phyloP scores from a whole-genome alignment of 2,329 filamentous ascomycete species.

The Chaetomiaceae sp. region DNA sequence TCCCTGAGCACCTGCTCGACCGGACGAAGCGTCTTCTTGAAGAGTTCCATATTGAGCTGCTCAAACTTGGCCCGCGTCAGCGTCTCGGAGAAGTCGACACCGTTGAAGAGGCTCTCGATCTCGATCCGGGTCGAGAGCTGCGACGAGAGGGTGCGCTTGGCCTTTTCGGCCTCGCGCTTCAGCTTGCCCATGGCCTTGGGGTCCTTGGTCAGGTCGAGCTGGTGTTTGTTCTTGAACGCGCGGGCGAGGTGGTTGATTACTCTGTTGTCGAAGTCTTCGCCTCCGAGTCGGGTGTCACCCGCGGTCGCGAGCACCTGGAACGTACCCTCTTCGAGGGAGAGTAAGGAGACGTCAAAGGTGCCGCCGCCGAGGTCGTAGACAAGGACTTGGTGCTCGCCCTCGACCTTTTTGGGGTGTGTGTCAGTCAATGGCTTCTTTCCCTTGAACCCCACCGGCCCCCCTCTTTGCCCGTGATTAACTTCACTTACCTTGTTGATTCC shows the following conservation, averaged over 20 bases:
- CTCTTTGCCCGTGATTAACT: too few species aligned
- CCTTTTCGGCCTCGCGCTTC: slow-evolving; percentile 99
- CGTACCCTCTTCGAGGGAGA: slow-evolving; percentile 83
- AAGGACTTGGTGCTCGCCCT: slow-evolving; percentile 78
- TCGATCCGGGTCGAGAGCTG: slow-evolving; percentile 92
- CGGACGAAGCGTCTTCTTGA: slow-evolving; percentile 98
- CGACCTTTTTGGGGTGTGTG: too few species aligned
- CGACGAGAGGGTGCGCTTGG: slow-evolving; percentile 94
- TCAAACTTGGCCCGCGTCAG: slow-evolving; percentile 98
- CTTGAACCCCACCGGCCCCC: too few species aligned
- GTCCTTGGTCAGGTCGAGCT: slow-evolving; percentile 87
- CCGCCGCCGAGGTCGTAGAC: slow-evolving; percentile 93
- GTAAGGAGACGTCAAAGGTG: slow-evolving; percentile 90
- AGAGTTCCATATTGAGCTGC: slow-evolving; percentile 95
- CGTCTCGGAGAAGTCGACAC: slow-evolving; percentile 96
- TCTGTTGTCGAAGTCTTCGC: slow-evolving; percentile 97
- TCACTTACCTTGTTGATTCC: slow-evolving; percentile 74
- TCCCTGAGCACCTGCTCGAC: slow-evolving; percentile 98
- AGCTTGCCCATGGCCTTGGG: slow-evolving; percentile 98
- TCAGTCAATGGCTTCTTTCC: too few species aligned
- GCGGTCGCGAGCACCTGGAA: slow-evolving; percentile 92
- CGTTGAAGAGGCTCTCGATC: slow-evolving; percentile 94
- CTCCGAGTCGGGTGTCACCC: slow-evolving; percentile 94
- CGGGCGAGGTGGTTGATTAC: slow-evolving; percentile 94
- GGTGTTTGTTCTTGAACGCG: slow-evolving; percentile 93